A percentile compares a stretch with the other conserved stretches of the same genome.
phyloP scores from a whole-genome alignment of 768 basidiomycete genomes.

The Paxillus rubicundulus region DNA sequence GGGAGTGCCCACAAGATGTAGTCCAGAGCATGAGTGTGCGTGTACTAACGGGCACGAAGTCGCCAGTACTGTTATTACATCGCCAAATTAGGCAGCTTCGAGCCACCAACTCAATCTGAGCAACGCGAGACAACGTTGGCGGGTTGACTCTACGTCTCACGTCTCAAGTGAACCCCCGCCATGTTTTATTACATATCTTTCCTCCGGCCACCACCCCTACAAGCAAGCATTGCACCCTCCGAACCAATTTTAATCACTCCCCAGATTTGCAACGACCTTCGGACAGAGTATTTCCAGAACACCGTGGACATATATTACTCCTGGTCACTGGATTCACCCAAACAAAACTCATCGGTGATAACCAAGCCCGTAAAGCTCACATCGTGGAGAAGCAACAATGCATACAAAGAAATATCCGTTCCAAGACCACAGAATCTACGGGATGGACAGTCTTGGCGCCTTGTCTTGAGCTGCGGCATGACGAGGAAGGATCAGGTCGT shows the following conservation, averaged over 20 bases:
- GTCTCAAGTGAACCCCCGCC: neutral
- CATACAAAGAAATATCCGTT: conserved; percentile 75
- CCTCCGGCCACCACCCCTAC: conserved; percentile 76
- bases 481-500: conserved; percentile 32
- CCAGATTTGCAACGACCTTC: conserved; percentile 86
- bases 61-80: neutral
- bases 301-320: conserved; percentile 66
- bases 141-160: no score
- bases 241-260: conserved; percentile 61
- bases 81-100: neutral
- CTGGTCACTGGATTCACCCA: conserved; percentile 46
- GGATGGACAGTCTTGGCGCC: conserved; percentile 61
- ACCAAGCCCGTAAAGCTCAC: conserved; percentile 64
- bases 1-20: conserved; percentile 16
- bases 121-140: no score
- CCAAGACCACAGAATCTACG: conserved; percentile 54
- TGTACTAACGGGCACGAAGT: neutral
- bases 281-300: conserved; percentile 66
- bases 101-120: no score
- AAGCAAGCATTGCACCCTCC: conserved; percentile 38
- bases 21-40: conserved; percentile 20
- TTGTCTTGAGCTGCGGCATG: conserved; percentile 51
- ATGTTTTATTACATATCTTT: conserved; percentile 94
- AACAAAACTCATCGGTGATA: conserved; percentile 19
- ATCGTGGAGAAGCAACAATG: conserved; percentile 62